Conservation (phyloP, 23 red algal genomes). For the Rhodosorus marinus region DNA sequence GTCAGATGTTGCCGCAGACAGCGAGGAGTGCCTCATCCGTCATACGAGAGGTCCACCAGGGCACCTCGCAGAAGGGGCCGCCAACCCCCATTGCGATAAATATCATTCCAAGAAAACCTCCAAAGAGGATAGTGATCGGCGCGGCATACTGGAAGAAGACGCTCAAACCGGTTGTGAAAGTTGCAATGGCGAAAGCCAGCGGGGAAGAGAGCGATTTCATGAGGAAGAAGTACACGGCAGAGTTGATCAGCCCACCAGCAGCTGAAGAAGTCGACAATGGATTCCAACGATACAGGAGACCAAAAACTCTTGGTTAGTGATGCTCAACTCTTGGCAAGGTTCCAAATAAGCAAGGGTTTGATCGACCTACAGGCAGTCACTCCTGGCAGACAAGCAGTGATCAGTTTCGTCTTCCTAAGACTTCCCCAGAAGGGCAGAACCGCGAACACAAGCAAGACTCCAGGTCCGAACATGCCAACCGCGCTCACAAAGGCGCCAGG, state of each 20-base stretch:
- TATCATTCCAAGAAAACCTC: slow-evolving; percentile 17
- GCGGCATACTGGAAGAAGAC: slow-evolving; percentile 10
- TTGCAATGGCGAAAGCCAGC: slow-evolving; percentile 19
- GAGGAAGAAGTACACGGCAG: slow-evolving; percentile 28
- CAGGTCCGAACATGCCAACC: slow-evolving; percentile 34
- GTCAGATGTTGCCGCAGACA: no score
- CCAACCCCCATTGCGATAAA: slow-evolving; percentile 15
- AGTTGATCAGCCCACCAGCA: slow-evolving; percentile 35
- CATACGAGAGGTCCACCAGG: no score
- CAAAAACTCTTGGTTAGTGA: no score
- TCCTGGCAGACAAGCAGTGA: slow-evolving; percentile 13
- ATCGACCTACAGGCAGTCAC: no score
- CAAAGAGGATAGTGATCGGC: slow-evolving; percentile 8
- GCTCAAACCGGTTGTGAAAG: slow-evolving; percentile 5
- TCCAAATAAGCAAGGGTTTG: no score
- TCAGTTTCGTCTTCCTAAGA: slow-evolving; percentile 3
- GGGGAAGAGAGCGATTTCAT: slow-evolving; percentile 12
- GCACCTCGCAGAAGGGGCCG: slow-evolving; percentile 17
- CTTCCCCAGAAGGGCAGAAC: slow-evolving; percentile 44
- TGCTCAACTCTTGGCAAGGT: no score
- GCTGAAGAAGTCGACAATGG: no score
- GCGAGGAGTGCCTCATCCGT: no score
- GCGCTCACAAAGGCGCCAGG: slow-evolving; percentile 22
- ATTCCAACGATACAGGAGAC: no score
- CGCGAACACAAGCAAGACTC: slow-evolving; percentile 17